Percentiles rank a stretch among this genome's conserved stretches.
phyloP scores from a whole-genome alignment of 2,329 filamentous ascomycete species.

The Pyrenochaeta sp. region DNA sequence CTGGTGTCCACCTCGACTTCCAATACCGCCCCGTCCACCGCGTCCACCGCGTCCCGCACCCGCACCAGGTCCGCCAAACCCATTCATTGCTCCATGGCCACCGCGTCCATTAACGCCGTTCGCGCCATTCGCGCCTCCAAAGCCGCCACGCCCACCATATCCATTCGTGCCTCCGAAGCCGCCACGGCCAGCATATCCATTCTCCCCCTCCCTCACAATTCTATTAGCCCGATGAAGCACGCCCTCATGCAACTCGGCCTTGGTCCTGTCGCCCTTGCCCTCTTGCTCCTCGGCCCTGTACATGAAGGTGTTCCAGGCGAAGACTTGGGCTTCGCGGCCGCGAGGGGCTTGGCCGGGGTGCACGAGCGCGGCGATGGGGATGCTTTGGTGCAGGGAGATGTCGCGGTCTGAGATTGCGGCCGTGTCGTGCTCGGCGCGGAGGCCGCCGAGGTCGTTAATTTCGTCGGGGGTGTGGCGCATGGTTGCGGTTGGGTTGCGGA shows the following conservation, averaged over 20 bases:
- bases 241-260: slow-evolving; percentile 45
- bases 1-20: slow-evolving; percentile 3
- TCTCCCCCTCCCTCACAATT: slow-evolving; percentile 21
- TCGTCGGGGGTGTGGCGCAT: slow-evolving; percentile 25
- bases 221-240: slow-evolving; percentile 43
- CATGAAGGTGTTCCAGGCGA: slow-evolving; percentile 39
- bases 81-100: background rate
- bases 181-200: background rate
- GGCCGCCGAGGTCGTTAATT: slow-evolving; percentile 36
- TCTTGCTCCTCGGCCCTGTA: slow-evolving; percentile 34
- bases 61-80: slow-evolving; percentile 1
- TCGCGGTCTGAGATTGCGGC: slow-evolving; percentile 41
- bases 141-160: slow-evolving; percentile 2
- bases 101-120: background rate
- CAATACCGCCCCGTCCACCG: slow-evolving; percentile 3
- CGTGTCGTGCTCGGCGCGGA: slow-evolving; percentile 39
- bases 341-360: slow-evolving; percentile 30
- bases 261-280: slow-evolving; percentile 36
- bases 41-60: slow-evolving; percentile 7
- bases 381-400: slow-evolving; percentile 19
- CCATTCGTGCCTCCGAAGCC: no score
- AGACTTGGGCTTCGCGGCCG: slow-evolving; percentile 35
- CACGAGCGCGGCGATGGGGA: slow-evolving; percentile 25
- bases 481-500: background rate
- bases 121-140: slow-evolving; percentile 5